phyloP scores from a whole-genome alignment of 495 filamentous ascomycete species.

The Parathielavia hyrcaniae region DNA sequence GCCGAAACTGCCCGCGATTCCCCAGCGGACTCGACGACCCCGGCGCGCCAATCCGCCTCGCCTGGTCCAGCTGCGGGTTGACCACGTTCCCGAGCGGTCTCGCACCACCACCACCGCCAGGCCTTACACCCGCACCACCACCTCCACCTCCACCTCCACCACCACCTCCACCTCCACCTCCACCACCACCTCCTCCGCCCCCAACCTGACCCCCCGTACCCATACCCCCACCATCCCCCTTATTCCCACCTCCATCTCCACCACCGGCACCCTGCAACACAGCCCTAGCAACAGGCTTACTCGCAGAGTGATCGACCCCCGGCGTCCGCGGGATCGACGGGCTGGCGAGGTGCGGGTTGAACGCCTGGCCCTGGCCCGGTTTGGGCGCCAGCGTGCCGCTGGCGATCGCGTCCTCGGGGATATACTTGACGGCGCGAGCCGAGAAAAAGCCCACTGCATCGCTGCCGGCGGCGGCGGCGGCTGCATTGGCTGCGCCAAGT shows the following conservation, averaged over 20 bases:
- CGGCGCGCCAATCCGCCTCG: slow-evolving; percentile 70
- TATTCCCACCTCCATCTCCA: slow-evolving; percentile 18
- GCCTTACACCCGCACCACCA: slow-evolving; percentile 19
- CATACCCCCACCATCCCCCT: not conserved
- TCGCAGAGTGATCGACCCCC: slow-evolving; percentile 76
- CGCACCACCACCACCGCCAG: not conserved
- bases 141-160: not conserved
- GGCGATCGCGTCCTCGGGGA: slow-evolving; percentile 33
- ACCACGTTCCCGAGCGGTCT: slow-evolving; percentile 44
- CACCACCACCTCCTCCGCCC: not conserved
- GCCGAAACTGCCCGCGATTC: slow-evolving; percentile 55
- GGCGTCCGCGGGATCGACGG: slow-evolving; percentile 84
- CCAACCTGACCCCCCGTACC: not conserved
- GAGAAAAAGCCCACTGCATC: slow-evolving; percentile 58
- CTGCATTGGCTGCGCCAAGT: not conserved
- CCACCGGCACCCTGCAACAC: slow-evolving; percentile 38
- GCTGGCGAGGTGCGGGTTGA: slow-evolving; percentile 77
- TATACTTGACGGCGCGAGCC: slow-evolving; percentile 54
- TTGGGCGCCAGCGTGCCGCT: slow-evolving; percentile 38
- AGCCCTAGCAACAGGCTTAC: slow-evolving; percentile 54
- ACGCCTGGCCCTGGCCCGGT: slow-evolving; percentile 51
- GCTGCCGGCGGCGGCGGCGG: slow-evolving; percentile 11
- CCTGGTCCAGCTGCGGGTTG: slow-evolving; percentile 63
- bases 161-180: not conserved
- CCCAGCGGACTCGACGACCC: slow-evolving; percentile 49